Base-by-base conservation (phyloP, 2,329 filamentous ascomycete species). In the Arthrobotrys megalospora region DNA sequence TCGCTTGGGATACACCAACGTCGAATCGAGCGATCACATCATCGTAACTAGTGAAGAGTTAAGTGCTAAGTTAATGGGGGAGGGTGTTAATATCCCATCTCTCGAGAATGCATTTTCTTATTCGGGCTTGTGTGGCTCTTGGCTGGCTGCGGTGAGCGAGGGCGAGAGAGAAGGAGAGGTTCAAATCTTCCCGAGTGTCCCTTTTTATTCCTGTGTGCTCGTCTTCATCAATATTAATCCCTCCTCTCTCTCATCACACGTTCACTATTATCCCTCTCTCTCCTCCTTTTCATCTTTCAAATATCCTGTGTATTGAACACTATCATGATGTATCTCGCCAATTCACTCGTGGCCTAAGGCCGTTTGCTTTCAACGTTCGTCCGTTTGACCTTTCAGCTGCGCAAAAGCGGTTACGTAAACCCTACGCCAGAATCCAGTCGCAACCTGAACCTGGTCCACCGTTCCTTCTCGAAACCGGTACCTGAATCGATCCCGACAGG, bases 381-480 rank as follows among this genome's bases (percentile, higher is more conserved):
- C 14, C 28, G 50, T 16, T 55, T 24, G n/a, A 6, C 32, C 32
- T 21, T 60, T 60, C 12, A 12, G 34, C 36, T 43, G 36, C 36
- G 38, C n/a, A 38, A 32, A 16, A 24, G 28, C 16, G 28, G 60
- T 73, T 73, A 73, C 69, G 69, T 73, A 73, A 72, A 43, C 41
- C 14, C 48, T 47, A 58, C 69, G 67, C 47, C 47, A 21, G 34
- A 60, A 43, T 4, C 28, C 45, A 28, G 50, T 55, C 38, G 16
- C 28, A 6, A 28, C 6, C 48, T 38, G 36, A 52, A 52, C 19
- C 19, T 24, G 43, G 43, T 45, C 12, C 36, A 34, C 28, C 32
- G 32, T 41, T 38, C 52, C 1, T 41, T 28, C 55, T 60, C 55
- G 55, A 60, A 60, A 36, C 55, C 36, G 36, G 55, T 60, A 60